These are phyloP conservation scores for Macrocybe sp. DNA, from an alignment of 1,284 basidiomycete genomes.

Conservation along the genomic window DNA sequence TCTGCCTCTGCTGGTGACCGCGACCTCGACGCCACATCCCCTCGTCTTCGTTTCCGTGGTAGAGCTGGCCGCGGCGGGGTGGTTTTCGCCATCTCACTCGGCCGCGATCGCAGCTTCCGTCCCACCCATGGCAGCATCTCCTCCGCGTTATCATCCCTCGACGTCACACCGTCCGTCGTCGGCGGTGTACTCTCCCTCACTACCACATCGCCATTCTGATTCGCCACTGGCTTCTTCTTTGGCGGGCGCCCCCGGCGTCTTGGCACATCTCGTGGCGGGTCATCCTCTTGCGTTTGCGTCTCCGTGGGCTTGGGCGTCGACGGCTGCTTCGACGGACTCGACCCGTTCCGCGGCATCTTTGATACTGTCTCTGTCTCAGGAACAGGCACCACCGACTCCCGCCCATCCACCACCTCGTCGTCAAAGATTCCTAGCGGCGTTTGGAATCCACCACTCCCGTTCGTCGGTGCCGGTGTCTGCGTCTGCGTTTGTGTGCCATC, in stretches of 20 bases:
- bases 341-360: no score
- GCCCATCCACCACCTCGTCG: conserved; percentile 16
- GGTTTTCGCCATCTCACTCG: conserved; percentile 17
- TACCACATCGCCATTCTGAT: no score
- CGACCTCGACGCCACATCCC: conserved; percentile 33
- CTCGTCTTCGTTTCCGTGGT: conserved; percentile 42
- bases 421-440: conserved; percentile 18
- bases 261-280: no score
- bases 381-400: conserved; percentile 5
- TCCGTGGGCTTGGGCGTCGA: no score
- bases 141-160: conserved; percentile 32
- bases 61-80: conserved; percentile 11
- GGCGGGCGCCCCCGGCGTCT: no score
- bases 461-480: conserved; percentile 1
- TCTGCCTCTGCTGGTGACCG: conserved; percentile 10
- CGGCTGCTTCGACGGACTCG: no score
- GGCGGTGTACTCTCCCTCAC: no score
- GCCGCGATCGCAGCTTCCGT: conserved; percentile 27
- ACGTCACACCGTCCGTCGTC: conserved; percentile 3
- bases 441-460: conserved; percentile 5
- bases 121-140: conserved; percentile 34
- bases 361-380: neutral
- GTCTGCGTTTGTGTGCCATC: no score
- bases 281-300: no score
- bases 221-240: no score